Evolutionary conservation across 345 rosid species (phyloP).

Genomic region (Microcos paniculata): DNA sequence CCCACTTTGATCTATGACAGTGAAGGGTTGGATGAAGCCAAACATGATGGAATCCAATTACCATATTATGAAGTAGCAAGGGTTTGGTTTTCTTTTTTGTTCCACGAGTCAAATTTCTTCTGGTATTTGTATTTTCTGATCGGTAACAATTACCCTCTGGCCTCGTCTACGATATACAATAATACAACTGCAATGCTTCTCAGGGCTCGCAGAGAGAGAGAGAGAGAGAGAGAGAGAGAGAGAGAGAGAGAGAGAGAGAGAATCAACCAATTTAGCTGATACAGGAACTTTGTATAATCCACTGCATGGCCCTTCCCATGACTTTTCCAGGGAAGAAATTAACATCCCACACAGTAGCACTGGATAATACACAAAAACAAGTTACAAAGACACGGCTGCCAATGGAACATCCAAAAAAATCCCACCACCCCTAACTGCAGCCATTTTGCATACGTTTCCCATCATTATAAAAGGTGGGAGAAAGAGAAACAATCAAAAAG

Average conservation of each 20-base stretch:
- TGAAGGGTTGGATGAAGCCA: too few relatives aligned
- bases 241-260: background rate
- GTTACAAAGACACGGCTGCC: conserved; percentile 34
- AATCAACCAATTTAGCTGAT: background rate
- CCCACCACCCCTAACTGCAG: conserved; percentile 23
- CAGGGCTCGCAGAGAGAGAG: background rate
- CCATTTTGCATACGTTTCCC: conserved; percentile 16
- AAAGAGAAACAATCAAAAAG: background rate
- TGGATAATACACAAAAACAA: conserved; percentile 16
- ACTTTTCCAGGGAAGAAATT: conserved; percentile 20
- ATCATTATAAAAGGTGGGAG: background rate
- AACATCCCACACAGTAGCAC: conserved; percentile 26
- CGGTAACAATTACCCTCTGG: too few relatives aligned
- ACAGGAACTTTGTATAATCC: conserved; percentile 20
- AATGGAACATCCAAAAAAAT: conserved; percentile 27
- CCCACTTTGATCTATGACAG: too few relatives aligned
- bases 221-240: background rate
- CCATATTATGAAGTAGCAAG: too few relatives aligned
- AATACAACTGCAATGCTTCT: too few relatives aligned
- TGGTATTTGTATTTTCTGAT: too few relatives aligned
- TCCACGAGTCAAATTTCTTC: too few relatives aligned
- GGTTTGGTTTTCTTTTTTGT: too few relatives aligned
- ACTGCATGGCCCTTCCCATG: conserved; percentile 29
- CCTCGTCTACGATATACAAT: too few relatives aligned
- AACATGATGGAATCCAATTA: too few relatives aligned